Base-by-base conservation (phyloP, 2,329 filamentous ascomycete species). In the Nothopassalora personata region DNA sequence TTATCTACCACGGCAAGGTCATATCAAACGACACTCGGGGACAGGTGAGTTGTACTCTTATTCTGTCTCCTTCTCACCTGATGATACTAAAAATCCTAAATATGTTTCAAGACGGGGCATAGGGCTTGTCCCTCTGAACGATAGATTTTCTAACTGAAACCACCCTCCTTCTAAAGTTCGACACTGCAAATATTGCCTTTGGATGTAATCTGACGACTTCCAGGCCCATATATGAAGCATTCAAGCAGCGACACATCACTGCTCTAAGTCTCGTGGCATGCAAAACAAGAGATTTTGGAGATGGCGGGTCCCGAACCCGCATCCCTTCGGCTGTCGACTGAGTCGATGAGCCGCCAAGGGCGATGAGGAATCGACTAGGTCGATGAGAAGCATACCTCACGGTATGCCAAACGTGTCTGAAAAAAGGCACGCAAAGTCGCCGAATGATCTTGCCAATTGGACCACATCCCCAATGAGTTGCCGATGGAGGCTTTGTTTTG, bases 101-200 rank as follows among this genome's bases (percentile, higher is more conserved):
- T 65, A 70, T 70, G 67, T 70, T 70, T 70, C 68, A 70, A 70
- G 68, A 70, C 68, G 68, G 67, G 67, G 64, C 68, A 57, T 61
- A 70, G 67, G 67, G 63, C 58, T 63, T 50, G 48, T 63, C 60
- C 60, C 57, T 59, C 49, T 64, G 62, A 64, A 64, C 54, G 62
- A 64, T 59, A 62, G 52, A 51, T 47, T 60, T 56, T 56, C 58
- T 57, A 54, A 59, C 61, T 63, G 60, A 63, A 33, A 19, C 23
- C n/a, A n/a, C 33, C 11, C 31, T 50, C 13, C 23, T 27, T 48
- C 23, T 13, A 10, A n/a, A 10, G 19, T 36, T 31, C 30, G 23
- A 36, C 23, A 10, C n/a, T 19, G n/a, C 45, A 47, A 47, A 19
- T 11, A 47, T 47, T 27, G 23, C 23, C 23, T 23, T 23, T 23